A percentile compares a stretch with the other conserved stretches of the same genome.
Conservation (phyloP, 2,329 filamentous ascomycete species). For the Paraphoma sp. region DNA sequence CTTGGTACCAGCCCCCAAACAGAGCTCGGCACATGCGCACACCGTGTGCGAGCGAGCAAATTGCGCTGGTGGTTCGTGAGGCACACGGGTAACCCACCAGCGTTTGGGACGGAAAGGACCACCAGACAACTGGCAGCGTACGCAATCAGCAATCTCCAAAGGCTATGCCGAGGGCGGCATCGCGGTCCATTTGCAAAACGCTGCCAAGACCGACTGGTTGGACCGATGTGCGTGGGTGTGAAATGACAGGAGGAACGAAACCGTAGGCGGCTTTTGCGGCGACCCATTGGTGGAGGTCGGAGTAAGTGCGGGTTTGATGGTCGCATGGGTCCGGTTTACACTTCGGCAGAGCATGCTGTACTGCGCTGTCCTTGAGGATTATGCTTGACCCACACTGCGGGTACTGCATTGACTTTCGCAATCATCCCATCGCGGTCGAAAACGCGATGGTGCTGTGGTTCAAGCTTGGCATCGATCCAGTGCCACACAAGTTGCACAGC, state of each 20-base stretch:
- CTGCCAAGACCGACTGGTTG: slow-evolving; percentile 39
- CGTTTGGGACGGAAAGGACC: slow-evolving; percentile 32
- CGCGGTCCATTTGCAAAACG: slow-evolving; percentile 39
- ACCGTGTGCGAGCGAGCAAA: slow-evolving; percentile 18
- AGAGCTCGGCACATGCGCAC: slow-evolving; percentile 24
- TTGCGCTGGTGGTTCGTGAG: slow-evolving; percentile 27
- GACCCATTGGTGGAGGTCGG: slow-evolving; percentile 32
- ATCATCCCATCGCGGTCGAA: slow-evolving; percentile 16
- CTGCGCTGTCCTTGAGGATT: slow-evolving; percentile 8
- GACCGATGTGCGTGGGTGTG: slow-evolving; percentile 26
- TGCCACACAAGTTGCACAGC: slow-evolving; percentile 23
- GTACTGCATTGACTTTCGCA: slow-evolving; percentile 21
- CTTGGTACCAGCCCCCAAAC: slow-evolving; percentile 13
- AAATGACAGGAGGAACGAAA: slow-evolving; percentile 46
- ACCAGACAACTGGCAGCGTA: slow-evolving; percentile 21
- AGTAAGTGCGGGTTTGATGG: slow-evolving; percentile 43
- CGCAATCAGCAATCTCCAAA: slow-evolving; percentile 31
- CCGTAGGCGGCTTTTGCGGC: slow-evolving; percentile 37
- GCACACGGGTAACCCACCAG: slow-evolving; percentile 43
- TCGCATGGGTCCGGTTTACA: slow-evolving; percentile 37
- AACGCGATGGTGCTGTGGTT: slow-evolving; percentile 21
- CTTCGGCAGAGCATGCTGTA: slow-evolving; percentile 36
- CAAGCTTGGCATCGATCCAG: slow-evolving; percentile 20
- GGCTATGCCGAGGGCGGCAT: slow-evolving; percentile 28
- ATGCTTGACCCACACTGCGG: slow-evolving; percentile 12